phyloP scores from a whole-genome alignment of 352 stramenopile genomes.

The Blastocystis sp. region DNA sequence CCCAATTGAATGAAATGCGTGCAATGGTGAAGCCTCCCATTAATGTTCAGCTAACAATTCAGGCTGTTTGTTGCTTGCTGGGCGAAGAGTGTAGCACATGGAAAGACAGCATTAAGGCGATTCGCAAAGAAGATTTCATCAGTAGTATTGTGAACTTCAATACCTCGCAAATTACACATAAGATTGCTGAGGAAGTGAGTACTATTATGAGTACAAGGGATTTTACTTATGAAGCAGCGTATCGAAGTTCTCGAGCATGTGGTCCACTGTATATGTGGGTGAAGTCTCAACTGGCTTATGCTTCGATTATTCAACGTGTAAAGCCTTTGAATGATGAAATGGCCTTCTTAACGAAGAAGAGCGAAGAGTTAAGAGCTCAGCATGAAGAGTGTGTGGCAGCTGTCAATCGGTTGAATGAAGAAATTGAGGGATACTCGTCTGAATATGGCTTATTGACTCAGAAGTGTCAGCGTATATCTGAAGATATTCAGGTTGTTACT shows the following conservation, averaged over 20 bases:
- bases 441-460: slow-evolving; percentile 95
- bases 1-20: slow-evolving; percentile 95
- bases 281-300: slow-evolving; percentile 93
- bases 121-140: slow-evolving; percentile 96
- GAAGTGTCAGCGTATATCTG: slow-evolving; percentile 92
- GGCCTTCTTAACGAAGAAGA: slow-evolving; percentile 86
- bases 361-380: slow-evolving; percentile 79
- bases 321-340: slow-evolving; percentile 95
- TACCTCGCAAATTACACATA: slow-evolving; percentile 85
- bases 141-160: slow-evolving; percentile 96
- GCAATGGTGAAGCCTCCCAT: slow-evolving; percentile 84
- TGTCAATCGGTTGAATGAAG: slow-evolving; percentile 84
- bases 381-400: slow-evolving; percentile 84
- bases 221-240: slow-evolving; percentile 70
- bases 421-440: slow-evolving; percentile 92
- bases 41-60: slow-evolving; percentile 90
- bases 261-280: slow-evolving; percentile 98
- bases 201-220: slow-evolving; percentile 63
- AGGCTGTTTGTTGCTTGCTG: slow-evolving; percentile 94
- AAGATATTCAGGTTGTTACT: slow-evolving; percentile 90
- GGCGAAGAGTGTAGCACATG: slow-evolving; percentile 89
- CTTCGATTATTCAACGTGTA: slow-evolving; percentile 92
- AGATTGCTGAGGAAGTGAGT: slow-evolving; percentile 65
- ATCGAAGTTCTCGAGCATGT: slow-evolving; percentile 86
- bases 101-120: slow-evolving; percentile 90